Base-by-base conservation (phyloP, 2,329 filamentous ascomycete genomes). In the Aphanoascus verrucosus region DNA sequence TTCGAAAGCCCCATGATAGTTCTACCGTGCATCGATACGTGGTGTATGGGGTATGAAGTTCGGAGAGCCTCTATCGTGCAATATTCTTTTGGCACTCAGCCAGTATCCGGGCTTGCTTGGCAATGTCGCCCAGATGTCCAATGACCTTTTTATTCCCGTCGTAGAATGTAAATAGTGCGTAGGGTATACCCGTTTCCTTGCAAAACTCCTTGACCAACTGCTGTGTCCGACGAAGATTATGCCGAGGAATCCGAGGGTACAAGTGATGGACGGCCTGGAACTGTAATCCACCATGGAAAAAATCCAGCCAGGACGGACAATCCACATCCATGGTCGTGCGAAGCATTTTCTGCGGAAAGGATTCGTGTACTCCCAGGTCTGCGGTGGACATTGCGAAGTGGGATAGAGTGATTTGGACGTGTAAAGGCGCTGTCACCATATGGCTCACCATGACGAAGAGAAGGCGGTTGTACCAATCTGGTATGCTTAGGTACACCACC, bases 331-430 rank as follows among this genome's bases (percentile, higher is more conserved):
- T 94, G 11, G 89, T 94, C 0, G 89, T 95, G 60, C 90, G 83
- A 44, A 95, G 76, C 84, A 94, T 93, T 67, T 84, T 86, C 69
- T 94, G 88, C 0, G 89, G 82, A 67, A 95, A 95, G 0, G 86
- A 93, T 67, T 95, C 89, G 49, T 83, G 76, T 1, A 85, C 82
- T 0, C 90, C 90, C 11, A 95, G 76, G 62, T 95, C 88, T 9
- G 86, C 79, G 0, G 89, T 95, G 61, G 86, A 91, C 89, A 94
- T 95, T 59, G 87, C 87, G 69, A 94, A 95, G 69, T 95, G 89
- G 1, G 86, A 93, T 15, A 95, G 78, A 0, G 88, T 94, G 66
- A 95, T 94, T 67, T 95, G 89, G 9, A 91, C 79, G 67, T 95
- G 89, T 49, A 95, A 73, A 1, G 88, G 85, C 68, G 86, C 85